Evolutionary conservation across 2,329 filamentous ascomycete genomes (phyloP).

Genomic region (Metarhizium sp.): DNA sequence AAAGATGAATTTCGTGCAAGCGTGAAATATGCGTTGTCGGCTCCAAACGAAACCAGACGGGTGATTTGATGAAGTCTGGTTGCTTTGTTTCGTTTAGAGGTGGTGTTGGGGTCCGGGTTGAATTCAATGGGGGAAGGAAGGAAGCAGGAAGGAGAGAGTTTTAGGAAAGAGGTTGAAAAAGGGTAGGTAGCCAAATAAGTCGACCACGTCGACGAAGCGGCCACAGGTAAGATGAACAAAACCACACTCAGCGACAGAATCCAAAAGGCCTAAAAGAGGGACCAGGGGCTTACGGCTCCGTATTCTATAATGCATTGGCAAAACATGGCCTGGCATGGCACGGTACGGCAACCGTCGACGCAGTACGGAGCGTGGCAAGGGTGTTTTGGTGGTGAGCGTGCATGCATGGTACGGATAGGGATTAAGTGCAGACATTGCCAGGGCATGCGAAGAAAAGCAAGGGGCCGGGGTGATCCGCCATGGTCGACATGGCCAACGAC

Average conservation of each 20-base stretch:
- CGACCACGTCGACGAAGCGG: neutral
- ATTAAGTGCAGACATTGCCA: neutral
- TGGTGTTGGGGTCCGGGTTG: neutral
- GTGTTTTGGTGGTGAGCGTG: neutral
- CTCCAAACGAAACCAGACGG: neutral
- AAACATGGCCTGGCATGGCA: neutral
- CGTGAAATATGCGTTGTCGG: neutral
- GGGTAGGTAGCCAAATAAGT: neutral
- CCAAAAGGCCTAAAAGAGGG: neutral
- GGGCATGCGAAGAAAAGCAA: neutral
- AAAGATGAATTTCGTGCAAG: neutral
- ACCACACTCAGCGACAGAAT: neutral
- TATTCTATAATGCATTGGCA: neutral
- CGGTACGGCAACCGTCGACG: neutral
- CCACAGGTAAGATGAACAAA: neutral
- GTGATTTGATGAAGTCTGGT: neutral
- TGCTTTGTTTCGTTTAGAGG: neutral
- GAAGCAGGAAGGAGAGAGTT: neutral
- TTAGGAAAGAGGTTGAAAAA: neutral
- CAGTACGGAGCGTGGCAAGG: neutral
- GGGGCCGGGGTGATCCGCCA: neutral
- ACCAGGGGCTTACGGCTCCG: neutral
- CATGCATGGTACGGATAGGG: neutral
- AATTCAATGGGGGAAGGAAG: neutral
- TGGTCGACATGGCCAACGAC: neutral